These are phyloP conservation scores for Candida mesenterica DNA, from an alignment of 1,139 yeast species.

Conservation along the genomic window DNA sequence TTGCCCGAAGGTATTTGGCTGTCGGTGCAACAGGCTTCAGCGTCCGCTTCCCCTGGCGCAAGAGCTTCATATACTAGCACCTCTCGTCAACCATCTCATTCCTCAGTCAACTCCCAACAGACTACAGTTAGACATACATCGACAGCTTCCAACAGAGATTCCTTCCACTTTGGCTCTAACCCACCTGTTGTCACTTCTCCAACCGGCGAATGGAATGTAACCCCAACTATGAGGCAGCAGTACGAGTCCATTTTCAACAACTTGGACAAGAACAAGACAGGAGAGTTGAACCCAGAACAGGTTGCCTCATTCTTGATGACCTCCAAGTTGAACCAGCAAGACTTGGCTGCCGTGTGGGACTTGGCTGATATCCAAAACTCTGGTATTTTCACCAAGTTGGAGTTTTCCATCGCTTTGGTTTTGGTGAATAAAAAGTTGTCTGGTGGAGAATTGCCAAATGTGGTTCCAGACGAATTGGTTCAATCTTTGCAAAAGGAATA, in stretches of 20 bases:
- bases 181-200: conserved; percentile 6
- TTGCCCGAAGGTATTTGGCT: conserved; percentile 72
- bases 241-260: conserved; percentile 77
- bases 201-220: conserved; percentile 59
- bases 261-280: conserved; percentile 64
- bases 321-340: conserved; percentile 81
- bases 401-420: conserved; percentile 92
- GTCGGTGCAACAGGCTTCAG: conserved; percentile 29
- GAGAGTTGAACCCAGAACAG: conserved; percentile 69
- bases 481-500: conserved; percentile 27
- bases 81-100: conserved; percentile 39
- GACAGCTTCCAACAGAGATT: conserved; percentile 13
- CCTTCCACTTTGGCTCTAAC: no score
- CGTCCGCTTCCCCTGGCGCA: conserved; percentile 4
- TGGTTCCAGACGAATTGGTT: conserved; percentile 55
- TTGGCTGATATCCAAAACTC: conserved; percentile 86
- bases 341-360: conserved; percentile 91
- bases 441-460: conserved; percentile 74
- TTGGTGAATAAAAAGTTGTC: conserved; percentile 80
- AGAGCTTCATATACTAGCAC: conserved; percentile 6
- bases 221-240: conserved; percentile 69
- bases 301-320: conserved; percentile 89
- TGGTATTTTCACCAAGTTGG: conserved; percentile 76
- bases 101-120: conserved; percentile 53
- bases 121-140: conserved; percentile 38